Percentiles rank a stretch among this genome's conserved stretches.
Conservation (phyloP, 768 basidiomycete genomes). For the Imleria badia region DNA sequence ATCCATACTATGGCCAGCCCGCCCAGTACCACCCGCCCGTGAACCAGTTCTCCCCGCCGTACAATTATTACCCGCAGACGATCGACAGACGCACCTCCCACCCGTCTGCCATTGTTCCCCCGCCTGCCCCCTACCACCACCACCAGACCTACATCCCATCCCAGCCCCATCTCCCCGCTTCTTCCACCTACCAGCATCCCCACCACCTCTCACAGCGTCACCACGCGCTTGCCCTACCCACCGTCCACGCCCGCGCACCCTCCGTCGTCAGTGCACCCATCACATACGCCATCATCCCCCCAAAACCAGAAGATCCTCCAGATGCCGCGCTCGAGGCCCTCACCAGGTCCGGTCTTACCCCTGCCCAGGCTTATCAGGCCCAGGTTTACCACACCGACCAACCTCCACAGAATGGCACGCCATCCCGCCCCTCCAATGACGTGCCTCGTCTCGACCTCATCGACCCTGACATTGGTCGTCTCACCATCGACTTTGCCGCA, state of each 20-base stretch:
- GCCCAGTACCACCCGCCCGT: conserved; percentile 22
- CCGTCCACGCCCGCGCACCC: conserved; percentile 45
- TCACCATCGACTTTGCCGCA: conserved; percentile 55
- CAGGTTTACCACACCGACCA: conserved; percentile 60
- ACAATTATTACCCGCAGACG: conserved; percentile 39
- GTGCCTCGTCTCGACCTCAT: conserved; percentile 46
- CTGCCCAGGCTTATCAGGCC: conserved; percentile 80
- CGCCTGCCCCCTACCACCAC: conserved; percentile 22
- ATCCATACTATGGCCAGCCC: conserved; percentile 19
- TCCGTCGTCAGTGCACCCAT: conserved; percentile 48
- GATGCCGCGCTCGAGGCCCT: conserved; percentile 45
- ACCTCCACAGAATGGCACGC: conserved; percentile 31
- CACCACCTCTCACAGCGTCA: conserved; percentile 25
- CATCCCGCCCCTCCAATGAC: conserved; percentile 24
- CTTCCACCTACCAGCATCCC: conserved; percentile 16
- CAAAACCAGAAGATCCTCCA: conserved; percentile 49
- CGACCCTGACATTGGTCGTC: conserved; percentile 54
- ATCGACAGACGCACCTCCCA: conserved; percentile 51
- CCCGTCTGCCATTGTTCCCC: conserved; percentile 38
- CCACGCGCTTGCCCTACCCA: conserved; percentile 39
- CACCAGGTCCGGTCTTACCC: conserved; percentile 57
- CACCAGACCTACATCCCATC: conserved; percentile 33
- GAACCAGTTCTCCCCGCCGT: conserved; percentile 36
- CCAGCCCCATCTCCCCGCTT: conserved; percentile 17
- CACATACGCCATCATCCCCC: conserved; percentile 44